phyloP scores from a whole-genome alignment of 192 early-diverging fungal species.

The Lunasporangiospora selenospora region DNA sequence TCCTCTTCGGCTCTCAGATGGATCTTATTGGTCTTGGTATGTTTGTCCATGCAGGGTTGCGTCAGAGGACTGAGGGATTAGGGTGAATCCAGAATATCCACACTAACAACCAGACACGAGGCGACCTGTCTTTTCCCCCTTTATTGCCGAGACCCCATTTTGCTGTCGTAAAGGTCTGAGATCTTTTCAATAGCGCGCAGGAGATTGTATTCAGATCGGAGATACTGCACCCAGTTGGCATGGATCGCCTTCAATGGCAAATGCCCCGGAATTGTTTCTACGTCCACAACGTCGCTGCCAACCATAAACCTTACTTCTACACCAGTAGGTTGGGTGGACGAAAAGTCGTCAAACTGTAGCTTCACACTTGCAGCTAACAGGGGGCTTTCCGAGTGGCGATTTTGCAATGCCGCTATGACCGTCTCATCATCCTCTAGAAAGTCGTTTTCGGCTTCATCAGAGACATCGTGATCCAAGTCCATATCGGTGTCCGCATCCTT shows the following conservation, averaged over 20 bases:
- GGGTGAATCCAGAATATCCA: too few relatives aligned
- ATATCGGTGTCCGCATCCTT: not conserved
- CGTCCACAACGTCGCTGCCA: not conserved
- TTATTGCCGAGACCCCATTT: too few relatives aligned
- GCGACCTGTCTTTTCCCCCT: too few relatives aligned
- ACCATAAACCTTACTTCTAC: slow-evolving; percentile 1
- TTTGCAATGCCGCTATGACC: not conserved
- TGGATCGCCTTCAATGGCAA: not conserved
- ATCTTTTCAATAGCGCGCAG: not conserved
- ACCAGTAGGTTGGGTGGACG: not conserved
- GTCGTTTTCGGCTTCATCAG: not conserved
- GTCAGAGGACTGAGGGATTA: too few relatives aligned
- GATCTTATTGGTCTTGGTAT: too few relatives aligned
- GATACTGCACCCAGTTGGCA: not conserved
- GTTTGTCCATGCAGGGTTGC: too few relatives aligned
- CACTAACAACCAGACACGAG: too few relatives aligned
- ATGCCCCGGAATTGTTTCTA: not conserved
- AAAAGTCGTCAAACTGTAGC: slow-evolving; percentile 4
- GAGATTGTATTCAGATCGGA: not conserved
- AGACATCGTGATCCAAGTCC: slow-evolving; percentile 5
- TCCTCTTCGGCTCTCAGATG: too few relatives aligned
- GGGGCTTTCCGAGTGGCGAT: not conserved
- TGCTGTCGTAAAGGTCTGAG: too few relatives aligned
- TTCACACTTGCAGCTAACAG: slow-evolving; percentile 4
- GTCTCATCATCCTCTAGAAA: not conserved